Conservation (phyloP, 2,329 filamentous ascomycete species). For the Fusarium sp. region DNA sequence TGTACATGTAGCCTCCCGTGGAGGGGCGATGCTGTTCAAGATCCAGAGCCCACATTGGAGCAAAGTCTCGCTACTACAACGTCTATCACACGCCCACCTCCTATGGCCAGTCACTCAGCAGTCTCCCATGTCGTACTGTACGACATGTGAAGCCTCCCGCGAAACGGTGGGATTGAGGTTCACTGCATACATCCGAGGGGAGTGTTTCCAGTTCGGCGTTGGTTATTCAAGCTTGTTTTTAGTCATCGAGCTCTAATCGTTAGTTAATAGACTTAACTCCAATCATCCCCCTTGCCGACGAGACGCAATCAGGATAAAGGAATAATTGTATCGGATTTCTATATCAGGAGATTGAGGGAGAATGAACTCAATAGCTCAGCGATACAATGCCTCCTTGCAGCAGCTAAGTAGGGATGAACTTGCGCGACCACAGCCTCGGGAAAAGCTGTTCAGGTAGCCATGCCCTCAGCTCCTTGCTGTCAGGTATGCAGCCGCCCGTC, state of each 20-base stretch:
- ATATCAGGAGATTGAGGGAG: not conserved
- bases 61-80: constrained; percentile 10
- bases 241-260: not conserved
- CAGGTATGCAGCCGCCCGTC: constrained; percentile 38
- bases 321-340: not conserved
- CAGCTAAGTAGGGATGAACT: constrained; percentile 26
- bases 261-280: not conserved
- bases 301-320: not conserved
- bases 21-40: constrained; percentile 35
- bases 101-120: constrained; percentile 1
- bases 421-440: constrained; percentile 30
- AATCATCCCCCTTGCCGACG: not conserved
- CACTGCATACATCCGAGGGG: constrained; percentile 21
- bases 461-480: constrained; percentile 20
- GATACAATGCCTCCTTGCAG: constrained; percentile 24
- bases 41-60: constrained; percentile 28
- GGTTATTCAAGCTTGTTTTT: constrained; percentile 7
- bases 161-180: constrained; percentile 16
- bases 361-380: not conserved
- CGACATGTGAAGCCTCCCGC: constrained; percentile 15
- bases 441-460: constrained; percentile 1
- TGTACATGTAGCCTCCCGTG: constrained; percentile 37
- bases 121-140: constrained; percentile 16
- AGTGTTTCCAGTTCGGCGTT: constrained; percentile 42
- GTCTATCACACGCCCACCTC: constrained; percentile 12